Evolutionary conservation across 73 alveolate genomes (phyloP).

Genomic region (Paraurostyla sp.): DNA sequence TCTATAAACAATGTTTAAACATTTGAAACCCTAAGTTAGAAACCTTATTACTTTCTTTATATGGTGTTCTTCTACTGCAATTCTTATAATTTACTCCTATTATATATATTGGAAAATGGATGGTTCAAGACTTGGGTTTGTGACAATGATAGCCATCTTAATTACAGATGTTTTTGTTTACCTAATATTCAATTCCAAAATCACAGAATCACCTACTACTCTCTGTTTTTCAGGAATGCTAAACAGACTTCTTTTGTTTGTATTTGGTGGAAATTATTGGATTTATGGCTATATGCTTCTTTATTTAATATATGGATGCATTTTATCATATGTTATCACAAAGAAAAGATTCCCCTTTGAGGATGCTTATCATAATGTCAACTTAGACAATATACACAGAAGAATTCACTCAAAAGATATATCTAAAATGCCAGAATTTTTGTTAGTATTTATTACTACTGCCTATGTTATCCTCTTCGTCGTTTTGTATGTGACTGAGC

Average conservation of each 20-base stretch:
- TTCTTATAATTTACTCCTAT: slow-evolving; percentile 65
- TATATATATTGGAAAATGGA: slow-evolving; percentile 20
- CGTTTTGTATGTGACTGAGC: slow-evolving; percentile 34
- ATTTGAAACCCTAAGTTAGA: neutral
- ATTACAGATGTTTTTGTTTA: slow-evolving; percentile 69
- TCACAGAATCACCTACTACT: slow-evolving; percentile 46
- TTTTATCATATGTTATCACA: slow-evolving; percentile 39
- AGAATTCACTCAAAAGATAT: slow-evolving; percentile 27
- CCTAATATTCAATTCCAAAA: slow-evolving; percentile 56
- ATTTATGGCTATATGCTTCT: slow-evolving; percentile 72
- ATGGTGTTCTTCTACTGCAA: slow-evolving; percentile 58
- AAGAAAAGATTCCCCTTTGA: slow-evolving; percentile 70
- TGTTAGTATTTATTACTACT: slow-evolving; percentile 27
- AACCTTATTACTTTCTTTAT: neutral
- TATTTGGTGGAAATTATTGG: slow-evolving; percentile 79
- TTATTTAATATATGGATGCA: slow-evolving; percentile 60
- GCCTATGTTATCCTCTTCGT: slow-evolving; percentile 53
- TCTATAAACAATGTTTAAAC: slow-evolving; percentile 37
- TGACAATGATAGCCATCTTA: slow-evolving; percentile 56
- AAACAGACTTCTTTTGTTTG: slow-evolving; percentile 65
- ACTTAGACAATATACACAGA: slow-evolving; percentile 29
- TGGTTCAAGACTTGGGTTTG: slow-evolving; percentile 42
- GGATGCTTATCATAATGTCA: slow-evolving; percentile 36
- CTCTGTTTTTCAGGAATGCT: slow-evolving; percentile 46
- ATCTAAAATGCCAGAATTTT: slow-evolving; percentile 66